Conservation (phyloP, 495 filamentous ascomycete genomes). For the Chaetomidium leptoderma region DNA sequence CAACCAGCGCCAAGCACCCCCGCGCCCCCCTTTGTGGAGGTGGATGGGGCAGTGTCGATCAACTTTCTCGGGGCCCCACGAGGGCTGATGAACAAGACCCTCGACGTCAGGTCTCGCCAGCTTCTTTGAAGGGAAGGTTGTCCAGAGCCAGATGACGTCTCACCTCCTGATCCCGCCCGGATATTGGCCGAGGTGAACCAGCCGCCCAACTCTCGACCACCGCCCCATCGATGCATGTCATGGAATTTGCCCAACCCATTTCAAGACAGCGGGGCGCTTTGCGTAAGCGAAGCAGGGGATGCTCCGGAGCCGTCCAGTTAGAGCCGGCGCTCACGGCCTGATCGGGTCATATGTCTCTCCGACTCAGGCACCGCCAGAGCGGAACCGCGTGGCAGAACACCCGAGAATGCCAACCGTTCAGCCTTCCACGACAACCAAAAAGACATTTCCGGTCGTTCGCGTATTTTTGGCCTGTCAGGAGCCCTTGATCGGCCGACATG, state of each 20-base stretch:
- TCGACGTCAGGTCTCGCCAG: not conserved
- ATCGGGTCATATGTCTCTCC: conserved; percentile 29
- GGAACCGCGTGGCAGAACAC: conserved; percentile 1
- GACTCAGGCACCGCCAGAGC: not conserved
- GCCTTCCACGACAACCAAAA: not conserved
- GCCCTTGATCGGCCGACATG: not conserved
- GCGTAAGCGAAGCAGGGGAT: not conserved
- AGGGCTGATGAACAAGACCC: not conserved
- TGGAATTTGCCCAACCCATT: not conserved
- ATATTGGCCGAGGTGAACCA: not conserved
- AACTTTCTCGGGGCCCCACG: not conserved
- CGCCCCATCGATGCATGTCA: not conserved
- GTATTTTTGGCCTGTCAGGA: not conserved
- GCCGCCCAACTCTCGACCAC: not conserved
- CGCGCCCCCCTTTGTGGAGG: not conserved
- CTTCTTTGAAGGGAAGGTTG: not conserved
- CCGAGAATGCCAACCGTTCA: not conserved
- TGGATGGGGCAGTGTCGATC: conserved; percentile 3
- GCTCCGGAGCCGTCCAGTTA: not conserved
- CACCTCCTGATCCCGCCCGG: not conserved
- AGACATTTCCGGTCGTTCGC: not conserved
- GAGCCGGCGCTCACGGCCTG: not conserved
- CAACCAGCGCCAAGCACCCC: conserved; percentile 4
- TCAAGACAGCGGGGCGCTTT: not conserved
- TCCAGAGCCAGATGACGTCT: not conserved